Evolutionary conservation across 495 filamentous ascomycete genomes (phyloP), one percentile per base, ranked within the genome.

Genomic region (Apodospora peruviana): DNA sequence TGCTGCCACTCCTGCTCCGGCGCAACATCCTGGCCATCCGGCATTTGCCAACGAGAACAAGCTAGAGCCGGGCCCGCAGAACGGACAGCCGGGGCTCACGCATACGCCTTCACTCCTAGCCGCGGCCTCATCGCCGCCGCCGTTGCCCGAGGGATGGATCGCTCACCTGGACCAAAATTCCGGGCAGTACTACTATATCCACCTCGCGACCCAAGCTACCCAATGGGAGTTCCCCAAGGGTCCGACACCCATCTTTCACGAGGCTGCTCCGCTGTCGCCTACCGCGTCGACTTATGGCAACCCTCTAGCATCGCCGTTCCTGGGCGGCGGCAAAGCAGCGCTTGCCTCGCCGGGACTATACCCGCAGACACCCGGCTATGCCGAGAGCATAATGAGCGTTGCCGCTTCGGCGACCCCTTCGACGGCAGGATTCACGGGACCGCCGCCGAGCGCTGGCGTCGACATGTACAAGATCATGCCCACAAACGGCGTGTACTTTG

Each of bases 211-310:
- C 0, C 93, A 96, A 60, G 88, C 90, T 3, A 98, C 93, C 11
- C 93, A 98, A 64, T 98, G 93, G 93, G 93, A 98, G 55, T 95
- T 95, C 59, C 93, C 93, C 18, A 95, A 96, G 68, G 88, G 87
- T 0, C 88, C 90, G 4, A 91, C 86, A 4, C 88, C 90, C 4
- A 65, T 94, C 49, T 85, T 86, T 58, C 76, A 95, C 48, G 87
- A 89, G 42, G 73, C 85, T 24, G 74, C 76, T 14, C 91, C 89
- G 4, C 62, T 95, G 52, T 95, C 89, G 22, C 90, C 91, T 3
- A 83, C 86, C 0, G 76, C 78, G 2, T 88, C 87, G 47, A 86
- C 87, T 1, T 91, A 88, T 52, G 86, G 80, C 29, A 86, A 91
- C 61, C 80, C 88, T 17, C 70, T 94, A 2, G 76, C 74, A 3